Percentiles rank a stretch among this genome's conserved stretches.
These are phyloP conservation scores for Acidomyces sp. DNA, from an alignment of 495 filamentous ascomycete genomes.

Conservation along the genomic window DNA sequence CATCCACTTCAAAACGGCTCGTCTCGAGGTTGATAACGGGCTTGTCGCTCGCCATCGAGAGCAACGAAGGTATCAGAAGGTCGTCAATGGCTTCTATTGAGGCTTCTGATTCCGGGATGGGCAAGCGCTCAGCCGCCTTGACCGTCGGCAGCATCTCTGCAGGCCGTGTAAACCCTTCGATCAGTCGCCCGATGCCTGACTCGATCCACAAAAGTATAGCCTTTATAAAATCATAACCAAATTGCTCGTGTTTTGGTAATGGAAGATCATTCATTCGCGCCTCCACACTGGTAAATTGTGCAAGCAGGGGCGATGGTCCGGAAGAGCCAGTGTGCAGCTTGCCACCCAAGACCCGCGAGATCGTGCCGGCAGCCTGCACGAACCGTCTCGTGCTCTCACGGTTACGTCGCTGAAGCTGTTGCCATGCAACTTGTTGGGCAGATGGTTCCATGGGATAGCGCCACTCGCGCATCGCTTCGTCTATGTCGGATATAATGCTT, in stretches of 20 bases:
- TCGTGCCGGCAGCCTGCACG: conserved; percentile 52
- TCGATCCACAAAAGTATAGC: conserved; percentile 52
- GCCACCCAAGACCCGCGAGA: conserved; percentile 43
- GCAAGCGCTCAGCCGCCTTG: conserved; percentile 28
- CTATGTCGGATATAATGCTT: conserved; percentile 40
- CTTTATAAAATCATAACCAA: conserved; percentile 53
- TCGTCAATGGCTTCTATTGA: conserved; percentile 40
- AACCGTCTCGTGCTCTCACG: conserved; percentile 50
- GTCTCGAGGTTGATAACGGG: conserved; percentile 46
- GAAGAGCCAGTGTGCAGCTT: conserved; percentile 28
- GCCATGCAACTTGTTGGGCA: conserved; percentile 38
- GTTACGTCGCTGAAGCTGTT: conserved; percentile 44
- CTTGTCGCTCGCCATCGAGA: conserved; percentile 33
- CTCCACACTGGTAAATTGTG: conserved; percentile 27
- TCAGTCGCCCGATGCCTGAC: conserved; percentile 39
- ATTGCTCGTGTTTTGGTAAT: conserved; percentile 33
- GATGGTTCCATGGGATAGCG: conserved; percentile 46
- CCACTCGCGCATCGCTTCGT: conserved; percentile 43
- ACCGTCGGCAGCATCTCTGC: conserved; percentile 26
- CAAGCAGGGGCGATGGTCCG: conserved; percentile 11
- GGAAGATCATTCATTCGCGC: conserved; percentile 38
- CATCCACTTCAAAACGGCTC: conserved; percentile 46
- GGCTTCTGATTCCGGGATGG: conserved; percentile 36
- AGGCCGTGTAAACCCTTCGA: conserved; percentile 42
- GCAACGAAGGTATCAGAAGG: conserved; percentile 47